phyloP scores from a whole-genome alignment of 2,329 filamentous ascomycete species.

The Cryphonectria radicalis region DNA sequence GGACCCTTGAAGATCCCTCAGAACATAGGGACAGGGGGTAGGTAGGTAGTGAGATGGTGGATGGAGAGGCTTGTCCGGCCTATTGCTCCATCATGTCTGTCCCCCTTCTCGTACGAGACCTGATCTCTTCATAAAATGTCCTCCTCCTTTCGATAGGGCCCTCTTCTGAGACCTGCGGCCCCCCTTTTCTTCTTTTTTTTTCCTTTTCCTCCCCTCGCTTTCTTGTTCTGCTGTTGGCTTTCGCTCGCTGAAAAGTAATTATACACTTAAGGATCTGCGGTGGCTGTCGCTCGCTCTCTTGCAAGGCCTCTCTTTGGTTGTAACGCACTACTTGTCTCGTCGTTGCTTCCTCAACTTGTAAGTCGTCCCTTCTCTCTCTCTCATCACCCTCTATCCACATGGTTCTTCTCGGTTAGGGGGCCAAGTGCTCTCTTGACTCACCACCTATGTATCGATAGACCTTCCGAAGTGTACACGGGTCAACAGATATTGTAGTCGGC shows the following conservation, averaged over 20 bases:
- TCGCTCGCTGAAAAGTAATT: neutral
- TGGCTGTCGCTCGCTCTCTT: constrained; percentile 14
- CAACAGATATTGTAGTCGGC: neutral
- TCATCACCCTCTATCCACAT: neutral
- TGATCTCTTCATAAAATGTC: constrained; percentile 19
- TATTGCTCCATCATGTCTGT: constrained; percentile 11
- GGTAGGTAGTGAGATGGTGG: neutral
- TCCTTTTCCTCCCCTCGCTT: neutral
- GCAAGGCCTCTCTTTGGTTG: neutral
- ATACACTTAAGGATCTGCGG: constrained; percentile 1
- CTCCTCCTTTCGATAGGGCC: neutral
- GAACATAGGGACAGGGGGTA: constrained; percentile 5
- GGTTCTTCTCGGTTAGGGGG: neutral
- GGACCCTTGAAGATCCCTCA: neutral
- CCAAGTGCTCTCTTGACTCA: neutral
- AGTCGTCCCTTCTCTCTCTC: constrained; percentile 1
- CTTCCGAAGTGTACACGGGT: neutral
- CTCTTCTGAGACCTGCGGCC: neutral
- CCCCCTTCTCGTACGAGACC: constrained; percentile 12
- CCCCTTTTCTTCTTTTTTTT: neutral
- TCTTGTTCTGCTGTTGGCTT: neutral
- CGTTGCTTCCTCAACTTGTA: constrained; percentile 12
- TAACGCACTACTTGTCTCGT: constrained; percentile 4
- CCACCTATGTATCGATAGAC: too few relatives aligned
- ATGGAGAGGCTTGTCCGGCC: constrained; percentile 1